These are phyloP conservation scores for Sclerotinia subarctica DNA, from an alignment of 2,329 filamentous ascomycete species.

Conservation along the genomic window DNA sequence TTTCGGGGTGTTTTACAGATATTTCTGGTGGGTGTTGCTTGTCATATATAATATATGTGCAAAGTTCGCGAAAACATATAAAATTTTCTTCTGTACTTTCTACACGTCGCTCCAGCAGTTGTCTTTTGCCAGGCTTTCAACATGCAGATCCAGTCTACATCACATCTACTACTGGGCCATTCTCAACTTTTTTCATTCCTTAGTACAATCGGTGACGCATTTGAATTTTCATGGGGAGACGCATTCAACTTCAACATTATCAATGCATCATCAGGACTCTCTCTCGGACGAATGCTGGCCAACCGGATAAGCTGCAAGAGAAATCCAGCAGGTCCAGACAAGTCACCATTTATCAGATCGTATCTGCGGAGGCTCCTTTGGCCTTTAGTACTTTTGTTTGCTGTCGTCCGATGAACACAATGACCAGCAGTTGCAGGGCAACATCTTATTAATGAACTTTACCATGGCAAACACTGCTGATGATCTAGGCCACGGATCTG, in stretches of 20 bases:
- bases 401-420: too few relatives aligned
- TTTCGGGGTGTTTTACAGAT: neutral
- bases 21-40: neutral
- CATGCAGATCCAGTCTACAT: neutral
- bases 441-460: slow-evolving; percentile 18
- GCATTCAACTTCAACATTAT: neutral
- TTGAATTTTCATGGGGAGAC: neutral
- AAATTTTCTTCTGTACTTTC: neutral
- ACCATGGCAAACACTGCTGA: neutral
- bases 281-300: neutral
- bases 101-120: neutral
- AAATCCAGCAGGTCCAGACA: neutral
- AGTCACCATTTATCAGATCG: too few relatives aligned
- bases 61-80: neutral
- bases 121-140: neutral
- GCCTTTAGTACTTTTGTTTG: neutral
- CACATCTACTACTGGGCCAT: neutral
- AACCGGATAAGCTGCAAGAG: neutral
- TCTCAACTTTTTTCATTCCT: neutral
- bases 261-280: neutral
- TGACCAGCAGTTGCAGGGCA: neutral
- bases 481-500: too few relatives aligned
- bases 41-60: neutral
- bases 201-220: neutral
- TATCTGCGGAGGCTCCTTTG: too few relatives aligned